Percentiles rank a stretch among this genome's conserved stretches.
Conservation (phyloP, 163 green algal species). For the Scenedesmus sp. region DNA sequence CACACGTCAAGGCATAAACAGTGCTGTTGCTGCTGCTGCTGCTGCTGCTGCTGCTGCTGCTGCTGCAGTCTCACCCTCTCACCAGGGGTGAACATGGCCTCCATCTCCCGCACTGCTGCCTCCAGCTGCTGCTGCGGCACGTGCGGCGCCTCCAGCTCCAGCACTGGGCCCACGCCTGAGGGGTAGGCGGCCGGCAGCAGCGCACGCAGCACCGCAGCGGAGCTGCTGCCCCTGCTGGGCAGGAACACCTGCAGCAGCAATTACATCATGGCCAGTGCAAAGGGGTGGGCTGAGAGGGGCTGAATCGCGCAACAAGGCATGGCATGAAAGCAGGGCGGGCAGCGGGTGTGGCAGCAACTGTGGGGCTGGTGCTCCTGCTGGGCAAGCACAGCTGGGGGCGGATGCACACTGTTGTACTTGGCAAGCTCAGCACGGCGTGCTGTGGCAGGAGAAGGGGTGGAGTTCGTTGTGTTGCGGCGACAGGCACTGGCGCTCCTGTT, state of each 20-base stretch:
- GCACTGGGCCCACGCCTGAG: slow-evolving; percentile 54
- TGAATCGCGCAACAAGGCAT: no score
- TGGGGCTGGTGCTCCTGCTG: not conserved
- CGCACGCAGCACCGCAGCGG: slow-evolving; percentile 44
- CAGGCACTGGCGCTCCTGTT: no score
- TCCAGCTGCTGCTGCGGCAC: slow-evolving; percentile 54
- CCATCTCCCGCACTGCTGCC: slow-evolving; percentile 59
- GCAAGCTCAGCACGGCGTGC: no score
- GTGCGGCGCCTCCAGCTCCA: slow-evolving; percentile 63
- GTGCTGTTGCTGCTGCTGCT: not conserved
- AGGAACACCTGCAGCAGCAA: slow-evolving; percentile 33
- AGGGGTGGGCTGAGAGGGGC: not conserved
- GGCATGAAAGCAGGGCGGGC: no score
- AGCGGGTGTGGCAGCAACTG: no score
- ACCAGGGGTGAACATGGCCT: slow-evolving; percentile 64
- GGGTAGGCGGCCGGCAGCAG: slow-evolving; percentile 71
- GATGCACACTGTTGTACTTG: no score
- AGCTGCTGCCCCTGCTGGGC: slow-evolving; percentile 29
- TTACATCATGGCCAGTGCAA: no score
- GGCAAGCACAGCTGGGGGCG: not conserved
- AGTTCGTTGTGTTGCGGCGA: no score
- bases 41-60: not conserved
- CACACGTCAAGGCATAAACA: not conserved
- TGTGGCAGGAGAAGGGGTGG: no score
- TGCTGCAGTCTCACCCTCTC: not conserved